Base-by-base conservation (phyloP, 768 basidiomycete species). In the Exidia glandulosa region DNA sequence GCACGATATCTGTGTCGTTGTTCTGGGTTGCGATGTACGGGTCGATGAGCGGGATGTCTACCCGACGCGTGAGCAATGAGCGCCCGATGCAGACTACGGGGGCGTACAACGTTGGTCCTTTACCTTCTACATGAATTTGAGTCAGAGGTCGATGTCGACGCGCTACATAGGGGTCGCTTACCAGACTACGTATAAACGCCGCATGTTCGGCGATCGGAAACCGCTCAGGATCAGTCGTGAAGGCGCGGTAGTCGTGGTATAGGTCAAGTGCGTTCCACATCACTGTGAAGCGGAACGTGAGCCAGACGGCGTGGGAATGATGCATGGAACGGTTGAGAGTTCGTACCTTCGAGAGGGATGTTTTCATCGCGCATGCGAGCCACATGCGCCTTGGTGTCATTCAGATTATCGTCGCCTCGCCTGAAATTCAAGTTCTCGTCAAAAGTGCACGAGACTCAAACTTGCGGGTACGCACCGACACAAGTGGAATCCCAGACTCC, bases 181-280 rank as follows among this genome's bases (percentile, higher is more conserved):
- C 86, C 67, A 88, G 68, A 58, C 81, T 76, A 34, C 66, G 66
- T 41, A 84, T 85, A 66, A 86, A 86, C 52, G 67, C 66, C 29
- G 72, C 70, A 65, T 86, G 70, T 61, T 83, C 79, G n/a, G 79
- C 75, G 16, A 67, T 72, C 3, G 86, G 82, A 74, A 82, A 88
- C 41, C 74, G 78, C 30, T 81, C 77, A 12, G 85, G 85, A 66
- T 87, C 86, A 9, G 78, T 71, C 6, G 86, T 88, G 63, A 87
- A 87, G 69, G 85, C 86, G 19, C 87, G 77, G 33, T 78, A 74
- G 30, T 84, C 79, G 64, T 86, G 81, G 64, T 86, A 87, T 57
- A 88, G 62, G 70, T 88, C 86, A 61, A 88, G 85, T 63, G 87
- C 87, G 65, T 85, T 87, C 87, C 87, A 88, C 77, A 86, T 86